Percentiles rank a stretch among this genome's conserved stretches.
These are phyloP conservation scores for Bolboschoenus planiculmis DNA, from an alignment of 176 grass and related monocot species.

Conservation along the genomic window DNA sequence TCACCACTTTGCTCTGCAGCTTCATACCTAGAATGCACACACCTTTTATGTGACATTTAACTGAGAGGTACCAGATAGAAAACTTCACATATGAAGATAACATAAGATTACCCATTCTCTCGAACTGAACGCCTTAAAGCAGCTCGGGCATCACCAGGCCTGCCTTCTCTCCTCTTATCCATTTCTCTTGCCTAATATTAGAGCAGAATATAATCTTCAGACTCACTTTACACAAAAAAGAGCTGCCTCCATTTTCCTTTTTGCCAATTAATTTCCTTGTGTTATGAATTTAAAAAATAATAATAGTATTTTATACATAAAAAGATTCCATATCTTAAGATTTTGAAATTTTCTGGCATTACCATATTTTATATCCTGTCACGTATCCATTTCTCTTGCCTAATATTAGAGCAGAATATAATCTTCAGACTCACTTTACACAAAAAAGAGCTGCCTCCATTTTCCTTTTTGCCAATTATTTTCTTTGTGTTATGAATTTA, in stretches of 20 bases:
- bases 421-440: neutral
- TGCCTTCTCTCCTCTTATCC: conserved; percentile 97
- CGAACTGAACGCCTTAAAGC: conserved; percentile 93
- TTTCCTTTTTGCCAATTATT: neutral
- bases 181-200: conserved; percentile 78
- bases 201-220: conserved; percentile 22
- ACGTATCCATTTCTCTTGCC: conserved; percentile 92
- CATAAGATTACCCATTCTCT: conserved; percentile 68
- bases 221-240: neutral
- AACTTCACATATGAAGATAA: neutral
- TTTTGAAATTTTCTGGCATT: neutral
- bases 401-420: conserved; percentile 34
- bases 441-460: neutral
- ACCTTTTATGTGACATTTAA: neutral
- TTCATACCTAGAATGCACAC: conserved; percentile 46
- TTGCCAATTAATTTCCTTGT: conserved; percentile 6
- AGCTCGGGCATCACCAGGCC: conserved; percentile 80
- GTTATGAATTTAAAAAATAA: conserved; percentile 2
- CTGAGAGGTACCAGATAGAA: neutral
- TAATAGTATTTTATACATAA: neutral
- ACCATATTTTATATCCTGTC: neutral
- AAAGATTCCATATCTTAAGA: neutral
- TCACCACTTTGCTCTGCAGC: conserved; percentile 78
- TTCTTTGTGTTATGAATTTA: neutral
- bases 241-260: neutral